Evolutionary conservation across 169 alveolate genomes (phyloP).

Genomic region (Plasmodium inui): DNA sequence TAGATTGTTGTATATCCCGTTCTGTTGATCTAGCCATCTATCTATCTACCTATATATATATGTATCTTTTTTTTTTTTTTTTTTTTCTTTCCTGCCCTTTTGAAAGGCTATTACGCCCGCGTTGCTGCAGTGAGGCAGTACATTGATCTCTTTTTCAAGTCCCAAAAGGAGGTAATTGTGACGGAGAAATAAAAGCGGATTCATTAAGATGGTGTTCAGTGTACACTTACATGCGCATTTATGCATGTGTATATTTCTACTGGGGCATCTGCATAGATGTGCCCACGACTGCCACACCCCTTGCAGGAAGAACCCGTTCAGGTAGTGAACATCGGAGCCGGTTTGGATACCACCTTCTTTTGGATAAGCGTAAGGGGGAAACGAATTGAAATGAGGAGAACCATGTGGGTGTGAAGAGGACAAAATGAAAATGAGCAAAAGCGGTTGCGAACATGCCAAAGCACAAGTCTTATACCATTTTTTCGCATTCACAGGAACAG

Average conservation of each 20-base stretch:
- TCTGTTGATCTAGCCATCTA: neutral
- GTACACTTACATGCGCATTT: neutral
- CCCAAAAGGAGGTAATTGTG: slow-evolving; percentile 29
- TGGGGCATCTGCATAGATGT: neutral
- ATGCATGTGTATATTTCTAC: neutral
- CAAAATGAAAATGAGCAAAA: neutral
- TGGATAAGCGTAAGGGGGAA: slow-evolving; percentile 47
- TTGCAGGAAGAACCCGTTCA: slow-evolving; percentile 56
- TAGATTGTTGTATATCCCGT: neutral
- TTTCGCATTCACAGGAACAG: slow-evolving; percentile 31
- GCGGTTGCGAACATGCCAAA: neutral
- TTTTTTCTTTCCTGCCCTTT: slow-evolving; percentile 6
- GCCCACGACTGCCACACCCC: neutral
- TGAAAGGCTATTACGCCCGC: slow-evolving; percentile 75
- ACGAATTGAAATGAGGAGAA: neutral
- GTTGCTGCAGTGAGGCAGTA: slow-evolving; percentile 72
- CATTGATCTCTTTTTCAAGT: slow-evolving; percentile 70
- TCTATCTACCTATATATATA: neutral
- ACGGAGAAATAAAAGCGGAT: neutral
- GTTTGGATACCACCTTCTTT: slow-evolving; percentile 77
- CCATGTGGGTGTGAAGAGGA: neutral
- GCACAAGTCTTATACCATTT: neutral
- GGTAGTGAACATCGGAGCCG: slow-evolving; percentile 75
- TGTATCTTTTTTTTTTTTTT: neutral
- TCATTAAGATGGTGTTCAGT: neutral